These are phyloP conservation scores for Graphilbum sp. DNA, from an alignment of 2,329 filamentous ascomycete species.

Conservation along the genomic window DNA sequence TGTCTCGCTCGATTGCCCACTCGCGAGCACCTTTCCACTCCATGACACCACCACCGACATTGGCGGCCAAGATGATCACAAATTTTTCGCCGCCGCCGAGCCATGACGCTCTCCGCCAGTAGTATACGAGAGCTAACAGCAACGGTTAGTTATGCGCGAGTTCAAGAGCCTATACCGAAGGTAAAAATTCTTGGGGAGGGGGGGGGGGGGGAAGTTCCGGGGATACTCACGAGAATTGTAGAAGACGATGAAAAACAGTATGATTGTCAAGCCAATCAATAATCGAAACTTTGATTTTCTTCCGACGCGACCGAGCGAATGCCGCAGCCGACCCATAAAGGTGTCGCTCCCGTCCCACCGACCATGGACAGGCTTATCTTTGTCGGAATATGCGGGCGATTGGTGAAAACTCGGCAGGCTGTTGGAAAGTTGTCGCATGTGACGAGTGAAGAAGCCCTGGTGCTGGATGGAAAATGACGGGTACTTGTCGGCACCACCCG, in stretches of 20 bases:
- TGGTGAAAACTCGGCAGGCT: slow-evolving; percentile 58
- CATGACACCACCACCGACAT: slow-evolving; percentile 94
- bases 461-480: slow-evolving; percentile 67
- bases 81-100: slow-evolving; percentile 79
- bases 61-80: slow-evolving; percentile 85
- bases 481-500: slow-evolving; percentile 56
- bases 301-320: slow-evolving; percentile 33
- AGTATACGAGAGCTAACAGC: slow-evolving; percentile 30
- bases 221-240: slow-evolving; percentile 54
- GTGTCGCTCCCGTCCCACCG: slow-evolving; percentile 32
- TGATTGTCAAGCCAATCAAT: slow-evolving; percentile 39
- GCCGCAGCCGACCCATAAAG: slow-evolving; percentile 29
- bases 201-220: neutral
- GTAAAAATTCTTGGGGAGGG: neutral
- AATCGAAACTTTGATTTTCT: slow-evolving; percentile 50
- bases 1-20: slow-evolving; percentile 96
- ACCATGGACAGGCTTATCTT: slow-evolving; percentile 56
- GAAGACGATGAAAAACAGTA: slow-evolving; percentile 48
- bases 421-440: slow-evolving; percentile 66
- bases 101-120: slow-evolving; percentile 55
- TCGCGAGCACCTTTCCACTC: slow-evolving; percentile 96
- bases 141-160: slow-evolving; percentile 1
- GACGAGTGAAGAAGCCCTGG: slow-evolving; percentile 73
- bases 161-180: too few species aligned
- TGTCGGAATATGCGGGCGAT: slow-evolving; percentile 45